These are phyloP conservation scores for Corymbia calophylla DNA, from an alignment of 441 rosid genomes.

Conservation along the genomic window DNA sequence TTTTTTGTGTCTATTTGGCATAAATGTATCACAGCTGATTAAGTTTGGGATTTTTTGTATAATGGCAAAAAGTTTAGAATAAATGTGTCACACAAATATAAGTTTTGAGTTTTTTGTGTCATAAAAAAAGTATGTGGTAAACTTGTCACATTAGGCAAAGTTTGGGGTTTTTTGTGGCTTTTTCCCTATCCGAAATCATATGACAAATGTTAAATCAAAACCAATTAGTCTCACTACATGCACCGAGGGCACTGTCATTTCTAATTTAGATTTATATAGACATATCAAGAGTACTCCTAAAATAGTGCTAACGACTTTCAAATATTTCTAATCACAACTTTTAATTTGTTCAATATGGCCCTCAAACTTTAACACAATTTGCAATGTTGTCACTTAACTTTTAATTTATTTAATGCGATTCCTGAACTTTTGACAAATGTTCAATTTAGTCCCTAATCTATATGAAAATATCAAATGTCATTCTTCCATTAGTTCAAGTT, in stretches of 20 bases:
- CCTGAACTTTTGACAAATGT: rapidly evolving
- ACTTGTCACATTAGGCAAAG: too few species aligned
- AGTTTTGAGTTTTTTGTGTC: too few species aligned
- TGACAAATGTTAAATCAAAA: background rate
- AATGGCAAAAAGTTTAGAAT: too few species aligned
- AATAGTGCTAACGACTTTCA: background rate
- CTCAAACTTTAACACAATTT: rapidly evolving
- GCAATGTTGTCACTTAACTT: rapidly evolving
- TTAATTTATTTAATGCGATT: rapidly evolving
- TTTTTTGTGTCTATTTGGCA: too few species aligned
- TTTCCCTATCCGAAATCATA: too few species aligned
- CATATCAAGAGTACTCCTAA: background rate
- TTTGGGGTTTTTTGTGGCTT: too few species aligned
- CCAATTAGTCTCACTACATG: background rate
- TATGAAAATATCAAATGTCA: too few species aligned
- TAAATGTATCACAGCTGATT: too few species aligned
- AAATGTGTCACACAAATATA: too few species aligned
- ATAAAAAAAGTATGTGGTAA: too few species aligned
- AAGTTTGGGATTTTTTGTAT: too few species aligned
- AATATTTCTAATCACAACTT: background rate
- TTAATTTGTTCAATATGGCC: background rate
- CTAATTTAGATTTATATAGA: background rate
- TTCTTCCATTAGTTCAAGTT: background rate
- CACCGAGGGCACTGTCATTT: background rate
- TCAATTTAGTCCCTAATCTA: background rate